Base-by-base conservation (phyloP, 106 monocot species). In the Cymbidium sinense region DNA sequence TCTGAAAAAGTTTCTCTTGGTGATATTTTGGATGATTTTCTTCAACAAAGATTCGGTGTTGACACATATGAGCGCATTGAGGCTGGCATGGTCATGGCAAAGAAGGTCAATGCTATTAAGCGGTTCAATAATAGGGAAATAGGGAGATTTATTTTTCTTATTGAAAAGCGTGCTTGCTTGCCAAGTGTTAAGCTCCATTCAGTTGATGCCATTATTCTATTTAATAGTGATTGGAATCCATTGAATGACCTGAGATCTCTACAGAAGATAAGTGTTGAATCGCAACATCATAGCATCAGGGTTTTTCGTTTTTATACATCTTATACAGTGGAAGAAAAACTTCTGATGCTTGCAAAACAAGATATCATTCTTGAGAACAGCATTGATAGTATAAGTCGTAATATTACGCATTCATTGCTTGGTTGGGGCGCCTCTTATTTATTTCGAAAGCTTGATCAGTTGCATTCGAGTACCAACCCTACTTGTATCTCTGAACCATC, bases 141-240 rank as follows among this genome's bases (percentile, higher is more conserved):
- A 19, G 90, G 94, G 47, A 89, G 92, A 83, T 99, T 99, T 81
- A 87, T 86, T 0, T 95, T 99, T 83, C 75, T 99, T 62, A 83
- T 95, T 77, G 99, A 99, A 83, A 92, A 84, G 62, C 90, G 86
- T 64, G 99, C 94, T 50, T 99, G 99, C 43, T 76, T 79, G 73
- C 89, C 90, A 77, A 90, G 92, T 77, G 84, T 95, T 51, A 92
- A 91, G 75, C 89, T 99, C 80, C 88, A 83, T 35, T 87, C 90
- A 30, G 89, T 99, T 81, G 95, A 95, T 90, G 89, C 86, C 79
- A 83, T 95, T 79, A 80, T 99, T 69, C 89, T 99, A 51, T 99
- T 80, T 79, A 50, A 89, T 76, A 92, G 94, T 82, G 92, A 99
- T 76, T 99, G 99, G 99, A 99, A 95, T 83, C 95, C 92, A 62